Conservation (phyloP, 1,284 basidiomycete genomes). For the Leccinum variabile region DNA sequence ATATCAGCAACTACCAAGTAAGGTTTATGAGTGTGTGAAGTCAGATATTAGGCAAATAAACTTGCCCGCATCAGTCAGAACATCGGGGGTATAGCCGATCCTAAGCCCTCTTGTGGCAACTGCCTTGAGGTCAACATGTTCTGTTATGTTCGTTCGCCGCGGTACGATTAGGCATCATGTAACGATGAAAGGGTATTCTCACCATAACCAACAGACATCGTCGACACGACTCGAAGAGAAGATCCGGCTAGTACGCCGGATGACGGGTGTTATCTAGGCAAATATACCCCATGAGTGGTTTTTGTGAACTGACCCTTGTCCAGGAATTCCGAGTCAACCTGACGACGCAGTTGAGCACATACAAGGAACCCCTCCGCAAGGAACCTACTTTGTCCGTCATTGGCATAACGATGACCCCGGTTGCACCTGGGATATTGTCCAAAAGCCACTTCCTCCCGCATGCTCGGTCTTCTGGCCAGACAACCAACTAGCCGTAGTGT, state of each 20-base stretch:
- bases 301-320: conserved; percentile 51
- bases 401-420: conserved; percentile 62
- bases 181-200: conserved; percentile 22
- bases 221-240: conserved; percentile 77
- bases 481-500: conserved; percentile 48
- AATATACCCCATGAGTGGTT: neutral
- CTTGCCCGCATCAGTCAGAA: conserved; percentile 83
- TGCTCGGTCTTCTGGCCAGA: conserved; percentile 67
- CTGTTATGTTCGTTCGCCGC: conserved; percentile 40
- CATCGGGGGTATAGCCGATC: conserved; percentile 89
- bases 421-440: conserved; percentile 65
- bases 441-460: conserved; percentile 80
- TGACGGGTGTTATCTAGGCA: neutral
- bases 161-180: neutral
- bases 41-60: neutral
- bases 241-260: conserved; percentile 55
- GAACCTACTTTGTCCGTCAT: conserved; percentile 65
- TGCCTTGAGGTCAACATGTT: conserved; percentile 75
- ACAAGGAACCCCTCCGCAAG: neutral
- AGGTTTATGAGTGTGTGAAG: neutral
- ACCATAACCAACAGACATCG: conserved; percentile 91
- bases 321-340: conserved; percentile 76
- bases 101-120: conserved; percentile 68
- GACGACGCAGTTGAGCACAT: neutral
- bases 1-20: conserved; percentile 74